Evolutionary conservation across 257 asterid genomes (phyloP).

Genomic region (Anisodus acutangulus): DNA sequence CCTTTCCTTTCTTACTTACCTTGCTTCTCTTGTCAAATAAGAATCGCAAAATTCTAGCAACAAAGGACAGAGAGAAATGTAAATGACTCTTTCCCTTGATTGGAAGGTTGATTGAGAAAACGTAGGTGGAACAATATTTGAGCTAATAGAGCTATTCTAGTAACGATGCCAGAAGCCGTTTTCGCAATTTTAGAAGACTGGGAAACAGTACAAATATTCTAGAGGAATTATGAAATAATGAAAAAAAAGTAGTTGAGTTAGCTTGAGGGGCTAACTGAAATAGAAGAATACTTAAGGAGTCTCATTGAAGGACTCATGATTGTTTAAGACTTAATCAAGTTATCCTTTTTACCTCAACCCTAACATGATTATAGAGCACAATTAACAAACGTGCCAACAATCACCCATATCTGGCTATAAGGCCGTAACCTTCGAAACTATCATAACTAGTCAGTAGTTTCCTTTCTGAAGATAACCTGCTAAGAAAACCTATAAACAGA

Average conservation of each 20-base stretch:
- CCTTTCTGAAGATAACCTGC: neutral
- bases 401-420: neutral
- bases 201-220: neutral
- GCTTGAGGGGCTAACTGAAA: neutral
- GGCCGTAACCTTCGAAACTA: neutral
- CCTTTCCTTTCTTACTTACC: neutral
- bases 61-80: neutral
- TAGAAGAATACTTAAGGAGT: neutral
- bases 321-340: neutral
- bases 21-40: neutral
- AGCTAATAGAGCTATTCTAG: neutral
- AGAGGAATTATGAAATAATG: slow-evolving; percentile 3
- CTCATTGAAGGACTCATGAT: neutral
- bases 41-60: neutral
- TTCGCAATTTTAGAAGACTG: neutral
- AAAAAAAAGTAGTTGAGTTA: slow-evolving; percentile 1
- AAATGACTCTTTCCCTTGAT: neutral
- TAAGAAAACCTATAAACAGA: neutral
- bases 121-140: neutral
- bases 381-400: neutral
- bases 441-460: neutral
- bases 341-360: neutral
- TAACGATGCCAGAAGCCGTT: neutral
- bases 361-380: slow-evolving; percentile 19
- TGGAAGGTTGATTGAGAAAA: neutral